Evolutionary conservation across 2,329 filamentous ascomycete genomes (phyloP), one percentile per base, ranked within the genome.

Genomic region (Pseudonectria buxi): DNA sequence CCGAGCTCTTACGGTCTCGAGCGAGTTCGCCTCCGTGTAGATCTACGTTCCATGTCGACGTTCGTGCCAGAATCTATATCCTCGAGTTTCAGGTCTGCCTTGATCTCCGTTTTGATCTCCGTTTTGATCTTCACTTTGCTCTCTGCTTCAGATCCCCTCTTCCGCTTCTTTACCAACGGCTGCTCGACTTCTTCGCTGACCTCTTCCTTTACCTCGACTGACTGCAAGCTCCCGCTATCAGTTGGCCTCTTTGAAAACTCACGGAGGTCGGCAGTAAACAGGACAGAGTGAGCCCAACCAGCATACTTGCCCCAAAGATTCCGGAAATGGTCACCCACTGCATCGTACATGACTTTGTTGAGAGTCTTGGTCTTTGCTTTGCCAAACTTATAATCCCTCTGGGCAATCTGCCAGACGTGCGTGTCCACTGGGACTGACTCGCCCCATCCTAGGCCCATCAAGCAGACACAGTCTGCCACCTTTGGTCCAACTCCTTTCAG

Each of bases 391-490:
- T 98, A 98, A 60, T 98, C 92, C 35, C 92, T 74, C 58, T 94
- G 86, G 1, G 92, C 94, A 54, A 98, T 96, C 66, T 96, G 89
- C 90, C 89, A 96, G 10, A 98, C 87, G 62, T 98, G 94, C 2
- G 94, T 98, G 60, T 98, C 92, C 24, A 98, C 86, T 0, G 92
- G 92, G 2, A 98, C 89, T 3, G 89, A 81, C 62, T 96, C 90
- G 24, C 84, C 84, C 90, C 94, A 98, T 18, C 89, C 90, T 11
- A 98, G 65, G 0, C 94, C 94, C 84, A 98, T 95, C 14, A 98
- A 67, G 55, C 86, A 95, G 7, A 96, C 89, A 55, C 94, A 98
- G 58, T 98, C 94, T 6, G 92, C 85, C 1, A 98, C 92, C 59
- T 98, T 98, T 1, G 94, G 92, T 0, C 92, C 92, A 6, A 98